These are phyloP conservation scores for Wickerhamiella australiensis DNA, from an alignment of 805 yeast species.

Conservation along the genomic window DNA sequence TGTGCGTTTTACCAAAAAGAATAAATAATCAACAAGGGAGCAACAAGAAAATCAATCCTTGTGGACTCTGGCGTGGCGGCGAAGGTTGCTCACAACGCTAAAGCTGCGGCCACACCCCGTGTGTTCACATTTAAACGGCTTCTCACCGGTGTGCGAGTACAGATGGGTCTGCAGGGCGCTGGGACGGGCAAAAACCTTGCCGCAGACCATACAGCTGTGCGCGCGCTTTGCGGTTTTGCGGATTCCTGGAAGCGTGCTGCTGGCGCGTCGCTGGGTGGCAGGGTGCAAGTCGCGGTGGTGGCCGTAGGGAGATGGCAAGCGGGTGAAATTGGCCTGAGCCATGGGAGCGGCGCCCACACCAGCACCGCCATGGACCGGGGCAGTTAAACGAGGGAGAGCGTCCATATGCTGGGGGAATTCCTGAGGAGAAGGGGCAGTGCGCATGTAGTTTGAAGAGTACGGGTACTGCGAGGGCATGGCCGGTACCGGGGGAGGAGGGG, in stretches of 20 bases:
- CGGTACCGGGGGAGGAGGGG: neutral
- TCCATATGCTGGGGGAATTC: neutral
- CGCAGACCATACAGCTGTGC: slow-evolving; percentile 40
- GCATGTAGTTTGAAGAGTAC: neutral
- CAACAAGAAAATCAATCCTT: neutral
- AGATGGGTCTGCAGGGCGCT: slow-evolving; percentile 70
- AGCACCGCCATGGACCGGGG: too few species aligned
- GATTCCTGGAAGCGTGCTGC: neutral
- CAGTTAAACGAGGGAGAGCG: neutral
- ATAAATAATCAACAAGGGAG: slow-evolving; percentile 7
- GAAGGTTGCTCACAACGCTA: slow-evolving; percentile 70
- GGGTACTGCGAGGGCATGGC: neutral
- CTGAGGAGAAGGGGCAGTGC: neutral
- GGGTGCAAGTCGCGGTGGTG: neutral
- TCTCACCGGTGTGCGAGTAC: slow-evolving; percentile 72
- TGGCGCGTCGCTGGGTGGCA: neutral
- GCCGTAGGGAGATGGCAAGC: slow-evolving; percentile 5
- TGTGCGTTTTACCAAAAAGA: neutral
- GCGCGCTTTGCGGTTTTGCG: slow-evolving; percentile 17
- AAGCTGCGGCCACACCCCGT: slow-evolving; percentile 57
- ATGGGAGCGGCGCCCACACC: neutral
- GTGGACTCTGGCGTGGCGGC: slow-evolving; percentile 42
- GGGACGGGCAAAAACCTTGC: slow-evolving; percentile 73
- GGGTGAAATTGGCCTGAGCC: neutral
- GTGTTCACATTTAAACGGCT: slow-evolving; percentile 59